Evolutionary conservation across 169 alveolate species (phyloP).

Genomic region (Plasmodium sp.): DNA sequence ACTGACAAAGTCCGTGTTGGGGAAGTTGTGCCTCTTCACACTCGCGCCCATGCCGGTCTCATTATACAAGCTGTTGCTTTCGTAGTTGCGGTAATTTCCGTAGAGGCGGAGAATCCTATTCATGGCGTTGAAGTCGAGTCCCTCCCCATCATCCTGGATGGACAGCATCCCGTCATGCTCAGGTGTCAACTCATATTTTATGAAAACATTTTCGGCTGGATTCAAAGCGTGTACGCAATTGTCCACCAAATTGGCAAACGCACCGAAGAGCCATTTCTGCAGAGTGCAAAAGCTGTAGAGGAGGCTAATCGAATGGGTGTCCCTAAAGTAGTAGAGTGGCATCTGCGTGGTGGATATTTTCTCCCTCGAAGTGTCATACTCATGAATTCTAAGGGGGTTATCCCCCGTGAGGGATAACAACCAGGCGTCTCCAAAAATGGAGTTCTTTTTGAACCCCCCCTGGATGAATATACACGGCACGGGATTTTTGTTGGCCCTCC

Average conservation of each 20-base stretch:
- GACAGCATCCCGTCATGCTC: slow-evolving; percentile 84
- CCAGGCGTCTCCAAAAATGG: slow-evolving; percentile 86
- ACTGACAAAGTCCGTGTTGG: slow-evolving; percentile 24
- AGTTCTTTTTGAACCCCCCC: slow-evolving; percentile 86
- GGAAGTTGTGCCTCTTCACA: slow-evolving; percentile 41
- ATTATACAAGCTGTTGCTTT: neutral
- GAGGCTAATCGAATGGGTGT: slow-evolving; percentile 85
- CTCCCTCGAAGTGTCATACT: slow-evolving; percentile 68
- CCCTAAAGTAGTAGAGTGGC: slow-evolving; percentile 87
- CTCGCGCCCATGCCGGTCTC: neutral
- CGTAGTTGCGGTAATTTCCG: slow-evolving; percentile 79
- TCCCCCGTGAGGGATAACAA: slow-evolving; percentile 87
- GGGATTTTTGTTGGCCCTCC: slow-evolving; percentile 82
- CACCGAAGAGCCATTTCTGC: slow-evolving; percentile 91
- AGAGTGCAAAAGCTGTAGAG: slow-evolving; percentile 84
- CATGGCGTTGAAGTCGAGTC: slow-evolving; percentile 85
- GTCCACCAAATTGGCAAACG: slow-evolving; percentile 86
- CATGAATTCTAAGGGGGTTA: slow-evolving; percentile 78
- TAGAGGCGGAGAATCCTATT: slow-evolving; percentile 84
- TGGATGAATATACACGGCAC: slow-evolving; percentile 88
- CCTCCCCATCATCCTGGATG: slow-evolving; percentile 89
- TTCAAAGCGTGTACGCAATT: slow-evolving; percentile 83
- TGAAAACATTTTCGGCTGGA: slow-evolving; percentile 78
- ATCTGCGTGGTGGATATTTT: slow-evolving; percentile 73
- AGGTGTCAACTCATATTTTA: slow-evolving; percentile 83